phyloP scores from a whole-genome alignment of 192 early-diverging fungal species.

The Coemansia sp. region DNA sequence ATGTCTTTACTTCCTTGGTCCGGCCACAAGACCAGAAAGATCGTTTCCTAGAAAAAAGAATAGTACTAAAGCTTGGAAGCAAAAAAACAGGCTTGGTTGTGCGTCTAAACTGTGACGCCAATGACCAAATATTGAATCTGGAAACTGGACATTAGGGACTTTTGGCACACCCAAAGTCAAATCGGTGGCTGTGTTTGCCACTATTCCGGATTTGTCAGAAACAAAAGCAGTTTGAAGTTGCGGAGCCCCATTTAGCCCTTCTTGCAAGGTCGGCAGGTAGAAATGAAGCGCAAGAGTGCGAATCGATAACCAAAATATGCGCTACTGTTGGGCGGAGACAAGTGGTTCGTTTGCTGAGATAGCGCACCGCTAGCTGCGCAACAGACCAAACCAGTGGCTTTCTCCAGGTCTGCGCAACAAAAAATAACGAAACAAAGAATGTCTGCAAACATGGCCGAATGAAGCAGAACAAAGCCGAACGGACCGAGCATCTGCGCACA shows the following conservation, averaged over 20 bases:
- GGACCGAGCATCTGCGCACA: background rate
- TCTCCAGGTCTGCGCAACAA: background rate
- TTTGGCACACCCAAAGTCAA: background rate
- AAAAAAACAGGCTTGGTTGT: background rate
- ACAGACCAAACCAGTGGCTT: background rate
- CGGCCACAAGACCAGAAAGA: background rate
- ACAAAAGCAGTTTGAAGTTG: background rate
- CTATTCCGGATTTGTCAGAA: background rate
- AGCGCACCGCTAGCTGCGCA: too few species aligned
- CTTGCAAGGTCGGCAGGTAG: too few species aligned
- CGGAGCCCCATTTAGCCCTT: too few species aligned
- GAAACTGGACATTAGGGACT: background rate
- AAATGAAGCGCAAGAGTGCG: too few species aligned
- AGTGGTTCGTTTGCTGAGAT: too few species aligned
- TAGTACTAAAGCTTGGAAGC: background rate
- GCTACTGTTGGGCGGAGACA: too few species aligned
- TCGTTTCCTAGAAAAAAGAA: too few species aligned
- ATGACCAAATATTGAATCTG: background rate
- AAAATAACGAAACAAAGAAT: background rate
- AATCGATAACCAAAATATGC: too few species aligned
- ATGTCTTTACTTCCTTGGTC: background rate
- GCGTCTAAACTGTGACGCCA: too few species aligned
- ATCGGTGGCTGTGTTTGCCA: background rate
- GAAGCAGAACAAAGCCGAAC: background rate
- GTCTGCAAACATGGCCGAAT: background rate